Conservation (phyloP, 345 rosid genomes). For the Crucihimalaya himalaica region DNA sequence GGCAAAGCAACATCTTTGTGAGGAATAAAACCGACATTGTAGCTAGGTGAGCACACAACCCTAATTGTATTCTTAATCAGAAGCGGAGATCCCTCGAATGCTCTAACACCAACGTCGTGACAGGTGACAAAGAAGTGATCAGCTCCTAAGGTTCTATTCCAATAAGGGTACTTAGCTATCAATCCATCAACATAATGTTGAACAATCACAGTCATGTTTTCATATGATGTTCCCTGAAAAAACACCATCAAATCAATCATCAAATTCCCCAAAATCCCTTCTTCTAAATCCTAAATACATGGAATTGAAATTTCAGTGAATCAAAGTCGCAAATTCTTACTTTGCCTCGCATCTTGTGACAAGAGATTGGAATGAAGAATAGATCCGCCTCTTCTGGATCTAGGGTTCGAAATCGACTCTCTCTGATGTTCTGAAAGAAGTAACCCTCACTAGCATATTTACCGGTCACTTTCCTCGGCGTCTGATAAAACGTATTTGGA, state of each 20-base stretch:
- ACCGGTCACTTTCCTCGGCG: conserved; percentile 92
- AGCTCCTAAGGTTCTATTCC: conserved; percentile 96
- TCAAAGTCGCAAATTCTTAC: conserved; percentile 39
- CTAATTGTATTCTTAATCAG: conserved; percentile 90
- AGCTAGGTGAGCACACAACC: conserved; percentile 95
- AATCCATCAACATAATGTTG: conserved; percentile 70
- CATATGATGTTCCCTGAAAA: conserved; percentile 88
- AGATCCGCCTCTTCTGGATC: conserved; percentile 89
- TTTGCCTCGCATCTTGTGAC: conserved; percentile 99
- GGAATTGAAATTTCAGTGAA: not conserved
- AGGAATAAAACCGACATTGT: conserved; percentile 91
- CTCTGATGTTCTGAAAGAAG: conserved; percentile 91
- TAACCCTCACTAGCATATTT: conserved; percentile 99
- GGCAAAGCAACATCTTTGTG: conserved; percentile 98
- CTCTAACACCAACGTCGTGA: conserved; percentile 94
- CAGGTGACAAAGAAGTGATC: conserved; percentile 99
- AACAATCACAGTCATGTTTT: conserved; percentile 90
- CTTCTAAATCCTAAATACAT: not conserved
- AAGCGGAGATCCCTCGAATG: conserved; percentile 78
- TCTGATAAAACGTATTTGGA: conserved; percentile 81
- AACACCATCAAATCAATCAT: not conserved
- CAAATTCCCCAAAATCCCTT: not conserved
- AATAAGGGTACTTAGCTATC: conserved; percentile 75
- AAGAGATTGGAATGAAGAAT: conserved; percentile 91
- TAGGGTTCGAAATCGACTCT: conserved; percentile 64